phyloP scores from a whole-genome alignment of 495 filamentous ascomycete species.

The Neurospora sp. region DNA sequence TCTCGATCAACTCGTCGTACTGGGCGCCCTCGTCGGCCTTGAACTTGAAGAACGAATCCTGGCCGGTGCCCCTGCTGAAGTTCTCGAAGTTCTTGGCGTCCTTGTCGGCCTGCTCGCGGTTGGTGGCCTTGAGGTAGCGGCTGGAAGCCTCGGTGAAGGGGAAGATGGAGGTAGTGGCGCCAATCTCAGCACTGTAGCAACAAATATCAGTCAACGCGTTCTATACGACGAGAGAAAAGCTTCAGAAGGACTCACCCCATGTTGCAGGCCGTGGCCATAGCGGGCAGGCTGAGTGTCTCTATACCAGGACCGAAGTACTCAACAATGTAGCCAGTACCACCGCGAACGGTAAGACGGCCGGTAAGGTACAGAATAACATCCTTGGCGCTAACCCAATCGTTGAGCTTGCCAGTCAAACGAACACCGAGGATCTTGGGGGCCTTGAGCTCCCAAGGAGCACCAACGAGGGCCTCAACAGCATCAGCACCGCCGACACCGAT shows the following conservation, averaged over 20 bases:
- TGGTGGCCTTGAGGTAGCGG: slow-evolving; percentile 74
- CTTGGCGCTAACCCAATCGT: slow-evolving; percentile 87
- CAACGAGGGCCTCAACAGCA: slow-evolving; percentile 92
- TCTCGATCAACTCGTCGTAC: slow-evolving; percentile 88
- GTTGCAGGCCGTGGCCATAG: slow-evolving; percentile 87
- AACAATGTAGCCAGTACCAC: slow-evolving; percentile 88
- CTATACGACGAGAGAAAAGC: neutral
- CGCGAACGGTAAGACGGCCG: slow-evolving; percentile 83
- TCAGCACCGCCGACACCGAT: slow-evolving; percentile 97
- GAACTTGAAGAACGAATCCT: slow-evolving; percentile 38
- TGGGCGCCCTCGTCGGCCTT: slow-evolving; percentile 67
- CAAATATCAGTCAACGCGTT: neutral
- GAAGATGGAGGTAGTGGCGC: slow-evolving; percentile 94
- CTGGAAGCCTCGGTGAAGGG: slow-evolving; percentile 37
- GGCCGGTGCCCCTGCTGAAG: slow-evolving; percentile 23
- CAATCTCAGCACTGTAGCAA: slow-evolving; percentile 58
- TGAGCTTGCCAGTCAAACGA: slow-evolving; percentile 70
- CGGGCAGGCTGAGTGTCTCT: slow-evolving; percentile 79
- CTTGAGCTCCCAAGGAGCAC: slow-evolving; percentile 95
- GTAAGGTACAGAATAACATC: slow-evolving; percentile 88
- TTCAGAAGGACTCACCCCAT: slow-evolving; percentile 36
- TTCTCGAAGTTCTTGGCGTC: slow-evolving; percentile 46
- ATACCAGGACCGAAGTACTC: slow-evolving; percentile 88
- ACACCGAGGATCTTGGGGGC: slow-evolving; percentile 86
- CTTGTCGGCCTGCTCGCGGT: slow-evolving; percentile 60